Conservation (phyloP, 148 eudicot genomes). For the Vaccinium vitisidaea region DNA sequence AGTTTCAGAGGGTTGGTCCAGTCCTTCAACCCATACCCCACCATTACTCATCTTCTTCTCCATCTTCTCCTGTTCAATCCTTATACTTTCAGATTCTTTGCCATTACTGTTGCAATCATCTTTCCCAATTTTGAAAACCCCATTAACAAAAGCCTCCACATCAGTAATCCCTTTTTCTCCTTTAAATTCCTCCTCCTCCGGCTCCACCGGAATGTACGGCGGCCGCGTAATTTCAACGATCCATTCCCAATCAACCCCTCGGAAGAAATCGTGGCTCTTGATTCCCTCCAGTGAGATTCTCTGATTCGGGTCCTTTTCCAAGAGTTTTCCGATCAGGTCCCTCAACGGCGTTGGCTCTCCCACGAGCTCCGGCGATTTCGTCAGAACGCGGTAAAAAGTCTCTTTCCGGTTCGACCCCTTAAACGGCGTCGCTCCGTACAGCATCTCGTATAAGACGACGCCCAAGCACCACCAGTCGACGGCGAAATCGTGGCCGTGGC, state of each 20-base stretch:
- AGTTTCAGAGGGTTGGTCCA: slow-evolving; percentile 24
- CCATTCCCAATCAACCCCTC: slow-evolving; percentile 60
- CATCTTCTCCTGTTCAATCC: background rate
- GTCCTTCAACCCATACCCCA: slow-evolving; percentile 25
- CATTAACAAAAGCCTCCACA: slow-evolving; percentile 60
- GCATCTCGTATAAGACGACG: slow-evolving; percentile 70
- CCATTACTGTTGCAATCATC: slow-evolving; percentile 15
- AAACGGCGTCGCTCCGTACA: slow-evolving; percentile 81
- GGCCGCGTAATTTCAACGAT: slow-evolving; percentile 56
- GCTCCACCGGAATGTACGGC: slow-evolving; percentile 54
- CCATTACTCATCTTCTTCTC: background rate
- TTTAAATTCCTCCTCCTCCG: slow-evolving; percentile 31
- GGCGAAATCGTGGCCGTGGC: slow-evolving; percentile 69
- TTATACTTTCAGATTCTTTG: slow-evolving; percentile 16
- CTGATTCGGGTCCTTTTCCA: slow-evolving; percentile 59
- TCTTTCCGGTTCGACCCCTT: slow-evolving; percentile 65
- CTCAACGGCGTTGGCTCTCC: slow-evolving; percentile 85
- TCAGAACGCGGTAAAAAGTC: slow-evolving; percentile 54
- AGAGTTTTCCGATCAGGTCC: slow-evolving; percentile 58
- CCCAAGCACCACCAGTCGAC: slow-evolving; percentile 90
- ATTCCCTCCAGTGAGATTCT: slow-evolving; percentile 59
- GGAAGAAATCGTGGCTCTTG: slow-evolving; percentile 75
- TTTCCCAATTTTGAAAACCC: slow-evolving; percentile 37
- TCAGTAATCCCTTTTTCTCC: slow-evolving; percentile 47
- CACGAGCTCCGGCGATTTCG: slow-evolving; percentile 48